A percentile compares a stretch with the other conserved stretches of the same genome.
Evolutionary conservation across 768 basidiomycete genomes (phyloP).

Genomic region (Leccinum pellstonianum): DNA sequence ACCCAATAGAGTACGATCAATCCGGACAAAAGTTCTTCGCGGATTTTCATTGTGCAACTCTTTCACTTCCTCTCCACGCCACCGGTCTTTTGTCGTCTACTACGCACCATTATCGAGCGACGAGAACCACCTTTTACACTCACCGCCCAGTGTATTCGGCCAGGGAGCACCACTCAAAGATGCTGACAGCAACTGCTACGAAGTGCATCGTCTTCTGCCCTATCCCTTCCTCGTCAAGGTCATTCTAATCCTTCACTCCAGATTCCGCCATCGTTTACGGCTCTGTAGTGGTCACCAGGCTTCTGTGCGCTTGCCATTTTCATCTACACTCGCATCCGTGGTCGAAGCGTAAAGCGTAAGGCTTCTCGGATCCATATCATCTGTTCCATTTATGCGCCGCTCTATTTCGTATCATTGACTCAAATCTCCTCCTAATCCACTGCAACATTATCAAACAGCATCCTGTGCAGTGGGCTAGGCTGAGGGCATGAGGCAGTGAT

Average conservation of each 20-base stretch:
- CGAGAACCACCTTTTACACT: constrained; percentile 59
- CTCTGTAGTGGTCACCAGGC: constrained; percentile 67
- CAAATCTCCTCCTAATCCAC: constrained; percentile 22
- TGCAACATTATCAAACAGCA: constrained; percentile 25
- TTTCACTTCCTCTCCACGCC: constrained; percentile 59
- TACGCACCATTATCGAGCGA: constrained; percentile 11
- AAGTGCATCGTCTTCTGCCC: constrained; percentile 42
- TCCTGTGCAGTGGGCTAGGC: constrained; percentile 29
- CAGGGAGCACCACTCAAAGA: constrained; percentile 69
- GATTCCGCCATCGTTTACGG: constrained; percentile 57
- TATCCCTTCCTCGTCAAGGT: neutral
- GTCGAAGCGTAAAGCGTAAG: constrained; percentile 20
- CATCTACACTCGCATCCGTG: too few relatives aligned
- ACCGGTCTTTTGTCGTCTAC: constrained; percentile 73
- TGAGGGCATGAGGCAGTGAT: neutral
- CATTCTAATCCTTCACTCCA: constrained; percentile 25
- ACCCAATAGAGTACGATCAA: constrained; percentile 41
- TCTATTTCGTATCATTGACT: constrained; percentile 41
- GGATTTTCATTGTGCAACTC: constrained; percentile 32
- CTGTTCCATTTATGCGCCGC: constrained; percentile 62
- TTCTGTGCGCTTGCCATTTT: too few relatives aligned
- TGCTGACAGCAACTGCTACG: constrained; percentile 44
- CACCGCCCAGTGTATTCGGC: constrained; percentile 74
- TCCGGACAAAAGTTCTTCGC: constrained; percentile 86
- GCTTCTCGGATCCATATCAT: constrained; percentile 67